These are phyloP conservation scores for Erodium moschatum DNA, from an alignment of 441 rosid genomes.

Conservation along the genomic window DNA sequence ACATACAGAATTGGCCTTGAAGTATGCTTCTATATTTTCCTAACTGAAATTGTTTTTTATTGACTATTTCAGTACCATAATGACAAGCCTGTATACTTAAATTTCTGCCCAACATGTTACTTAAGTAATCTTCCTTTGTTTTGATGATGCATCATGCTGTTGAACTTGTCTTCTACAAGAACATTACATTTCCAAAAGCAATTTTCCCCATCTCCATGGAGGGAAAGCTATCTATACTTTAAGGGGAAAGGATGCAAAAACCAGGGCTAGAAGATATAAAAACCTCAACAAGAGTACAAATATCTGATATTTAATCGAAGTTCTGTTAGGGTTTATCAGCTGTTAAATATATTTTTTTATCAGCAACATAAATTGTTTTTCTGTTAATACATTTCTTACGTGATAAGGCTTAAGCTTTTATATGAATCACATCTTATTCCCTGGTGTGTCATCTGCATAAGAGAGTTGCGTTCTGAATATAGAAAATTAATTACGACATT, in stretches of 20 bases:
- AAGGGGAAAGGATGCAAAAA: constrained; percentile 4
- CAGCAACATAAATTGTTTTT: background rate
- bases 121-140: too few relatives aligned
- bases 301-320: background rate
- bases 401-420: background rate
- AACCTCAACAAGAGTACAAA: background rate
- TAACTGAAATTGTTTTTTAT: constrained; percentile 8
- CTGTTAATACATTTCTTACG: background rate
- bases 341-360: background rate
- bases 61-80: constrained; percentile 7
- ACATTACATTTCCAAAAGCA: constrained; percentile 1
- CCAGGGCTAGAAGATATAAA: background rate
- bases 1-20: constrained; percentile 74
- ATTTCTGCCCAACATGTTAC: constrained; percentile 5
- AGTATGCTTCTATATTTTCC: constrained; percentile 43
- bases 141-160: too few relatives aligned
- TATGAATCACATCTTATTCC: background rate
- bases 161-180: background rate
- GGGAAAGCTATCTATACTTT: constrained; percentile 9
- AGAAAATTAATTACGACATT: too few relatives aligned
- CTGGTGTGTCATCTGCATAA: background rate
- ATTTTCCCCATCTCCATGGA: background rate
- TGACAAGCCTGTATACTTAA: background rate
- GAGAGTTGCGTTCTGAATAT: too few relatives aligned
- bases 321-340: background rate